Percentiles rank a stretch among this genome's conserved stretches.
Evolutionary conservation across 345 rosid genomes (phyloP).

Genomic region (Draba incana): DNA sequence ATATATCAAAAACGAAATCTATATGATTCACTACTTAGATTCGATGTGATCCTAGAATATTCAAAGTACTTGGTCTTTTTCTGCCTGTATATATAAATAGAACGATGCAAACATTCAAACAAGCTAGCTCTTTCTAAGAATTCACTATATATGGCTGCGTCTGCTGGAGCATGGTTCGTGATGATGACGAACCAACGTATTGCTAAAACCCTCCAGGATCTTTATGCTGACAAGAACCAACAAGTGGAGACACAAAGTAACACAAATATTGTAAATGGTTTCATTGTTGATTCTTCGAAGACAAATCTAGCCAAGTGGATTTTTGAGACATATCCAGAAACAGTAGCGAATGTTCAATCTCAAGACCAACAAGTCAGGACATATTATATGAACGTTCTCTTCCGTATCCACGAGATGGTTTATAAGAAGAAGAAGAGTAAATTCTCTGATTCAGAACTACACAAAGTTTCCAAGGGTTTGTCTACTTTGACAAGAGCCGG

Average conservation of each 20-base stretch:
- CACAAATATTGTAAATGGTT: background rate
- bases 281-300: background rate
- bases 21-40: background rate
- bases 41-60: background rate
- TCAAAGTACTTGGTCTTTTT: no score
- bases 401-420: background rate
- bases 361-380: background rate
- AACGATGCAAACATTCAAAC: no score
- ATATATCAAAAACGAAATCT: background rate
- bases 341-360: background rate
- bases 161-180: no score
- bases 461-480: background rate
- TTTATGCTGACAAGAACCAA: no score
- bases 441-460: background rate
- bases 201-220: no score
- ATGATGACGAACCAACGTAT: no score
- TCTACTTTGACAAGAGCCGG: background rate
- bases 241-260: no score
- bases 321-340: slow-evolving; percentile 22
- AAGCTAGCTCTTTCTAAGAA: no score
- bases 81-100: no score
- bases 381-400: slow-evolving; percentile 7
- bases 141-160: no score
- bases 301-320: slow-evolving; percentile 9
- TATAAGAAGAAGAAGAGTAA: slow-evolving; percentile 4